A percentile compares a stretch with the other conserved stretches of the same genome.
Conservation (phyloP, 2,329 filamentous ascomycete genomes). For the Amylocarpus encephaloides region DNA sequence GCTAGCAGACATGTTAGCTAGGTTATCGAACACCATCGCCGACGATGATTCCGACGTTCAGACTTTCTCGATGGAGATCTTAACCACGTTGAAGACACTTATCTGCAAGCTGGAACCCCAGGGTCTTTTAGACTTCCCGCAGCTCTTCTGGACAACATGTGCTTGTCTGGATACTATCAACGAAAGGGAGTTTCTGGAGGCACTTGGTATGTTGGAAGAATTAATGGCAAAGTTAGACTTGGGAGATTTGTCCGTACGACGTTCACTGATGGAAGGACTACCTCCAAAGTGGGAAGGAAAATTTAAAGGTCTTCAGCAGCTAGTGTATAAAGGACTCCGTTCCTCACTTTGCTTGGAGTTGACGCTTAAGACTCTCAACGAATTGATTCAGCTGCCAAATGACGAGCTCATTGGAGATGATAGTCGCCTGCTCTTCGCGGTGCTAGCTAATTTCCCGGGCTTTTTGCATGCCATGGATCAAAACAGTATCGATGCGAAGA, state of each 20-base stretch:
- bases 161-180: conserved; percentile 96
- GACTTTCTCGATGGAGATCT: conserved; percentile 94
- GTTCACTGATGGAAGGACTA: conserved; percentile 67
- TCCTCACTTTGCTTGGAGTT: conserved; percentile 77
- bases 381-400: conserved; percentile 70
- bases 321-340: conserved; percentile 87
- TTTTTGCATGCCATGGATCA: conserved; percentile 76
- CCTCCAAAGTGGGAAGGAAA: conserved; percentile 82
- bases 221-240: conserved; percentile 81
- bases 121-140: conserved; percentile 81
- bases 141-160: conserved; percentile 96
- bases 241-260: conserved; percentile 59
- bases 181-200: conserved; percentile 89
- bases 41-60: conserved; percentile 93
- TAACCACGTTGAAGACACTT: conserved; percentile 88
- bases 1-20: conserved; percentile 93
- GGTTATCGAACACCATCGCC: conserved; percentile 93
- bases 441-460: conserved; percentile 86
- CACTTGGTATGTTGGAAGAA: conserved; percentile 83
- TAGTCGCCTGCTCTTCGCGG: conserved; percentile 72
- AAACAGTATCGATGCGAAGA: conserved; percentile 46
- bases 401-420: conserved; percentile 78
- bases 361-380: conserved; percentile 71
- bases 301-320: conserved; percentile 78
- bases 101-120: conserved; percentile 76